Base-by-base conservation (phyloP, 2,329 filamentous ascomycete species). In the Fusarium sacchari region DNA sequence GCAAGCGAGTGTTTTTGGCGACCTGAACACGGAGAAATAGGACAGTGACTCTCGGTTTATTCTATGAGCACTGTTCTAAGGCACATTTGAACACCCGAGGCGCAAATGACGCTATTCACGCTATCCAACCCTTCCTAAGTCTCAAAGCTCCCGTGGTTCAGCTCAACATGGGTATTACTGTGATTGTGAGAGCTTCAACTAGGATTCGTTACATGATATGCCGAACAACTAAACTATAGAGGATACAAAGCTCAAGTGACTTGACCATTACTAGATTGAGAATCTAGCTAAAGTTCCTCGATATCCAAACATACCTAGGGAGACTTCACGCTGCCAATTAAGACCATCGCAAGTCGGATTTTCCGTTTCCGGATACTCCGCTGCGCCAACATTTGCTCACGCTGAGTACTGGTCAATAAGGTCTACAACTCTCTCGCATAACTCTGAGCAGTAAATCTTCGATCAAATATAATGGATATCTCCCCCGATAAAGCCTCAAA, bases 361-460 rank as follows among this genome's bases (percentile, higher is more conserved):
- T 65, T 72, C 69, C 64, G 64, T 49, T 65, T 72, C 64, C 58
- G 55, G 59, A 22, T 69, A 26, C 60, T 72, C 69, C 69, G 49
- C 55, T 49, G 20, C 24, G 26, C 46, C 37, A 58, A 52, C 17
- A n/a, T 40, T 34, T 37, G 28, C 26, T 22, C 26, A 18, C 30
- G n/a, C 6, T 39, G 36, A 32, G 20, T 20, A 17, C 15, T 32
- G 18, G 24, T 32, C 15, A 22, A 39, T 24, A 28, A 13, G 17
- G 24, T 39, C 28, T 39, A 22, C 28, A 17, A 12, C 12, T 24
- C 22, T 28, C 47, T 42, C 9, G 15, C 12, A 14, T 7, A 7
- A 24, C 10, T 30, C 22, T 55, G 20, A 15, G 12, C 12, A 26
- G 36, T 17, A 22, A 4, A 43, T 12, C 7, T n/a, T n/a, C 13